Base-by-base conservation (phyloP, 116 monocot species). In the Cymodocea nodosa region DNA sequence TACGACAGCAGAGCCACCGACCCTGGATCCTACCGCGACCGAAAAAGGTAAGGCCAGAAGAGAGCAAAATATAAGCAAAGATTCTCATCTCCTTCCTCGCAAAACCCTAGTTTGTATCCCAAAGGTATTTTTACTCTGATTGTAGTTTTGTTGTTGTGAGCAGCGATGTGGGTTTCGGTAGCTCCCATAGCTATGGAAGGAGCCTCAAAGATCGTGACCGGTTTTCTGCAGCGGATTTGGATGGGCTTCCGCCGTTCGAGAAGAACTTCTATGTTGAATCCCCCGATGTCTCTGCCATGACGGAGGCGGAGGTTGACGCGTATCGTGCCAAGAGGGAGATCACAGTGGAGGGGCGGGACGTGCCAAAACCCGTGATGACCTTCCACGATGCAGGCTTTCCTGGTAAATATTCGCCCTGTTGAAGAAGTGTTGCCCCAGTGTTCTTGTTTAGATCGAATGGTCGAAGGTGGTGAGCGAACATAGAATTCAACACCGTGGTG, bases 261-360 rank as follows among this genome's bases (percentile, higher is more conserved):
- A 99, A 99, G 84, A 99, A 99, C 59, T 92, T 99, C 79, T 99
- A 99, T 23, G 81, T 74, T 20, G 99, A 99, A 78, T 73, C 89
- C 4, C 74, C 89, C 0, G 74, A 85, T 6, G 93, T 99, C 34
- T 73, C 92, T 2, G 57, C 80, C 39, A 89, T 99, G 92, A 85
- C 85, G 6, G 81, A 81, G 60, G 75, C 67, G 5, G 99, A 99
- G 30, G 89, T 92, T 0, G 92, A 79, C 71, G 92, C 82, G 3
- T 99, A 99, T 64, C 80, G 99, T 4, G 68, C 34, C 4, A 73
- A 74, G 72, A 70, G 85, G 65, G 87, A 99, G 64, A 99, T 99
- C 22, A 92, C 99, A 2, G 79, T 99, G 40, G 99, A 99, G 60
- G 99, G 99, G 10, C 72, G 78, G 1, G 99, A 99, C 55, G 87